Evolutionary conservation across 2,329 filamentous ascomycete species (phyloP).

Genomic region (Pezicula radicicola): DNA sequence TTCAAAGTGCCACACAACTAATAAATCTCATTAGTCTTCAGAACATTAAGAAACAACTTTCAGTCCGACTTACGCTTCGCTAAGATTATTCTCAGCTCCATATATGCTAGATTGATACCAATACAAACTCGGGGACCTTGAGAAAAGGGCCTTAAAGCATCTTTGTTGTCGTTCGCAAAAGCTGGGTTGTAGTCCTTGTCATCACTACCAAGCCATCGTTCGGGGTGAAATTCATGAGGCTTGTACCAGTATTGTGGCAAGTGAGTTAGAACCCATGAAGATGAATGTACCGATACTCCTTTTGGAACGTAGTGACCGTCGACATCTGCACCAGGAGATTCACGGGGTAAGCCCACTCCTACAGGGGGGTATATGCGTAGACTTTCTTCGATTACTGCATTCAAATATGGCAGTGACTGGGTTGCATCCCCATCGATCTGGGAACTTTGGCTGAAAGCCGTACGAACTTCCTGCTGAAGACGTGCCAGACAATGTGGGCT

Average conservation of each 20-base stretch:
- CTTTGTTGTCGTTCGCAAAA: neutral
- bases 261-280: neutral
- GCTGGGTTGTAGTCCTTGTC: neutral
- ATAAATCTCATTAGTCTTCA: neutral
- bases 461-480: neutral
- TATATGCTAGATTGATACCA: slow-evolving; percentile 9
- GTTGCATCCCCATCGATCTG: neutral
- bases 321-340: slow-evolving; percentile 1
- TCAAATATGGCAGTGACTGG: neutral
- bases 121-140: slow-evolving; percentile 9
- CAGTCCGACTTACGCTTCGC: neutral
- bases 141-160: slow-evolving; percentile 4
- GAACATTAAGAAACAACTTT: neutral
- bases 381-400: slow-evolving; percentile 5
- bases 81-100: slow-evolving; percentile 10
- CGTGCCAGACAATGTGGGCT: neutral
- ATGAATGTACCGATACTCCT: neutral
- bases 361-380: slow-evolving; percentile 2
- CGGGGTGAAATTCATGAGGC: slow-evolving; percentile 4
- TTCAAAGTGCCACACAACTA: neutral
- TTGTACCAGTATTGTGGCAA: neutral
- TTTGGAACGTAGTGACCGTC: slow-evolving; percentile 1
- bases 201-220: slow-evolving; percentile 1
- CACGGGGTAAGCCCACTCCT: neutral
- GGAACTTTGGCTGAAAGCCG: neutral